Evolutionary conservation across 441 rosid species (phyloP).

Genomic region (Biscutella auriculata): DNA sequence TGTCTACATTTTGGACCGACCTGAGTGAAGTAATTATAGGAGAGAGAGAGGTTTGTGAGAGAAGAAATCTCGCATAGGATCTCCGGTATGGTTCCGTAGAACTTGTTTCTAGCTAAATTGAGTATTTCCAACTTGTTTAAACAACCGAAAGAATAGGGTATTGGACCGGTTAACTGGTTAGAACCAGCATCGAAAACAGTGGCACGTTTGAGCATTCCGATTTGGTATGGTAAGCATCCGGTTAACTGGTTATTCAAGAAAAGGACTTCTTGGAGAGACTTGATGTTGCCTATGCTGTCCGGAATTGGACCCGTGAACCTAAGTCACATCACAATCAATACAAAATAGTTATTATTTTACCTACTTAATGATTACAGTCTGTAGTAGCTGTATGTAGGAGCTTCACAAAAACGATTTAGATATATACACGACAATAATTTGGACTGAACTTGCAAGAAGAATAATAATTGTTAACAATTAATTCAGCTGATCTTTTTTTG

Average conservation of each 20-base stretch:
- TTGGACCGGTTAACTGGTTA: slow-evolving; percentile 48
- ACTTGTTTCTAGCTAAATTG: slow-evolving; percentile 48
- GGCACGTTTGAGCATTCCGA: slow-evolving; percentile 43
- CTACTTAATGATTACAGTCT: too few relatives aligned
- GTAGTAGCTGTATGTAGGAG: too few relatives aligned
- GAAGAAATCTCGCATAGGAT: slow-evolving; percentile 37
- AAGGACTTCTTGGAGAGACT: slow-evolving; percentile 39
- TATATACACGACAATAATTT: too few relatives aligned
- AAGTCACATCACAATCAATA: slow-evolving; percentile 2
- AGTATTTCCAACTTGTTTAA: slow-evolving; percentile 52
- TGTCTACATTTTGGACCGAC: slow-evolving; percentile 55
- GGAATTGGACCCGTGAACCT: slow-evolving; percentile 60
- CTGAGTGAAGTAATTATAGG: slow-evolving; percentile 46
- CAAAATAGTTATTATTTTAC: too few relatives aligned
- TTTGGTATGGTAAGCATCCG: slow-evolving; percentile 69
- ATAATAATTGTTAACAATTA: too few relatives aligned
- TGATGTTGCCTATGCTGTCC: slow-evolving; percentile 38
- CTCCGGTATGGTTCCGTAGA: slow-evolving; percentile 65
- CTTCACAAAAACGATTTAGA: too few relatives aligned
- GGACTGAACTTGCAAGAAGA: too few relatives aligned
- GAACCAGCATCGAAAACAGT: slow-evolving; percentile 44
- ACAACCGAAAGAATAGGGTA: slow-evolving; percentile 54
- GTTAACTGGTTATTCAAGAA: slow-evolving; percentile 53
- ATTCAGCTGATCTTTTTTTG: too few relatives aligned
- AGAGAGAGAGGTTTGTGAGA: slow-evolving; percentile 44